Evolutionary conservation across 805 yeast species (phyloP), one percentile per base, ranked within the genome.

Genomic region (Zygoascus biomembranicola): DNA sequence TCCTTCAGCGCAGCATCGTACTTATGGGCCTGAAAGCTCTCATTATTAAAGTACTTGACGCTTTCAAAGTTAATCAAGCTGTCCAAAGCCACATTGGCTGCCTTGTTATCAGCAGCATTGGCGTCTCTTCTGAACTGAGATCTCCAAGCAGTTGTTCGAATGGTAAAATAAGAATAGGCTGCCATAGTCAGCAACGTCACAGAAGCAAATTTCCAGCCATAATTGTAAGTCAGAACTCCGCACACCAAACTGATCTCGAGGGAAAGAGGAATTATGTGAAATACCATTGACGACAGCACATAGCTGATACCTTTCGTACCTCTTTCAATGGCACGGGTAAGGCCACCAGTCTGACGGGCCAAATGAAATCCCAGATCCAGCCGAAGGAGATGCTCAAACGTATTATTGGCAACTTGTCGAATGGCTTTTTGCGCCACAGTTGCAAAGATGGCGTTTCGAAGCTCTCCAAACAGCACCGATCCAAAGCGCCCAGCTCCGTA

Each of bases 251-350:
- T 78, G 51, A 94, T 94, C 67, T 94, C 99, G 66, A 94, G 86
- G 2, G 95, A 77, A 43, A 92, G 86, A 8, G 99, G 99, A 35
- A 92, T 74, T 39, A 94, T 90, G 67, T 94, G 98, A 73, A 94
- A 92, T n/a, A 94, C 96, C 96, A 92, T 87, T 1, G 98, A 96
- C 39, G 87, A 82, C 47, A 94, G 73, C 5, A 94, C 97, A 62
- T 87, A 90, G 11, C 95, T 84, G 52, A 94, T 92, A 73, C 99
- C 99, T 63, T 94, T 92, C 0, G 98, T 92, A 68, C 99, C 99
- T 59, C 99, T 76, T 64, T 94, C 99, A 63, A 94, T 94, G 1
- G 98, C 98, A 57, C 99, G 76, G 0, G 97, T 92, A 35, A 94
- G 70, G 0, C 97, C 98, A 59, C 99, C 99, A 0, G 99, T 94